phyloP scores from a whole-genome alignment of 148 eudicot genomes.

The Simmondsia chinensis region DNA sequence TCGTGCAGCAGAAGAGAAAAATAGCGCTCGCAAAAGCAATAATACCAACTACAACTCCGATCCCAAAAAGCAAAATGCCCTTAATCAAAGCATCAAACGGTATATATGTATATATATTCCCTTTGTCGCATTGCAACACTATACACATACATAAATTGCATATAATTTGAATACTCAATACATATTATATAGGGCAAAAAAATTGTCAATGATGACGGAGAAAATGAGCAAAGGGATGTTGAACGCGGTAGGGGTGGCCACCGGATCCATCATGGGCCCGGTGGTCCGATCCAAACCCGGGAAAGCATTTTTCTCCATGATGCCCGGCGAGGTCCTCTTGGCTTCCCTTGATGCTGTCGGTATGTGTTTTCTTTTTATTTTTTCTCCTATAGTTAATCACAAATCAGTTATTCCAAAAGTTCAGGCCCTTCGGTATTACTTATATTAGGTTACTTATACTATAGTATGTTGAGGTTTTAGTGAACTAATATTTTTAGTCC shows the following conservation, averaged over 20 bases:
- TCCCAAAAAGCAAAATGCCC: slow-evolving; percentile 27
- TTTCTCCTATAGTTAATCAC: neutral
- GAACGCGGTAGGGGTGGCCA: slow-evolving; percentile 63
- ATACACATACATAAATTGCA: neutral
- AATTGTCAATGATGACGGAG: slow-evolving; percentile 60
- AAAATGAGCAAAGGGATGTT: slow-evolving; percentile 84
- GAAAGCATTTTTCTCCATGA: slow-evolving; percentile 56
- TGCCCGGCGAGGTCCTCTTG: slow-evolving; percentile 81
- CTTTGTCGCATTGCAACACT: neutral
- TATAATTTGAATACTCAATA: neutral
- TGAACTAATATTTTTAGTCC: neutral
- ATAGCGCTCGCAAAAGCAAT: slow-evolving; percentile 7
- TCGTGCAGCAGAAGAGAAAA: slow-evolving; percentile 19
- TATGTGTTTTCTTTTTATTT: slow-evolving; percentile 19
- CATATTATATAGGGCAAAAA: slow-evolving; percentile 36
- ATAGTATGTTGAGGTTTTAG: neutral
- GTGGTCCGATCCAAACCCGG: slow-evolving; percentile 73
- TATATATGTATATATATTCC: too few relatives aligned
- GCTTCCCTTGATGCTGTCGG: slow-evolving; percentile 94
- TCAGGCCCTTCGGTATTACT: too few relatives aligned
- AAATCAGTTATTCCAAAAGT: too few relatives aligned
- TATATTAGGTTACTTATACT: neutral
- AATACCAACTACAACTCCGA: slow-evolving; percentile 12
- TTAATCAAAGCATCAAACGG: slow-evolving; percentile 76
- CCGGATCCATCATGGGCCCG: slow-evolving; percentile 71